Evolutionary conservation across 2,329 filamentous ascomycete genomes (phyloP).

Genomic region (Ophiostoma australiae): DNA sequence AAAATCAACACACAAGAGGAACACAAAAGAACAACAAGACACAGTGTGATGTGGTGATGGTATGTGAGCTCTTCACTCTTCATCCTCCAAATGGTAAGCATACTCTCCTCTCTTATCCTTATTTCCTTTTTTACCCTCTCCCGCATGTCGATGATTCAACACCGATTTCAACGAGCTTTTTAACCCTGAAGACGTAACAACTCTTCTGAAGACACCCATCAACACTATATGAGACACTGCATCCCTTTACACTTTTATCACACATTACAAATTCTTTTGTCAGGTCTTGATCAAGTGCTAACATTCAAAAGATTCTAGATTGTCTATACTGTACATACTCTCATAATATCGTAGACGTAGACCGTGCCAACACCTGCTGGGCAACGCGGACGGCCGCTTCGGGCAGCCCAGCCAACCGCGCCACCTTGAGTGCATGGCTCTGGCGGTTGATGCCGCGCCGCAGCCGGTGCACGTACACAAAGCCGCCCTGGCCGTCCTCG

Average conservation of each 20-base stretch:
- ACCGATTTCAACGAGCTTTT: constrained; percentile 56
- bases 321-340: neutral
- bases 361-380: constrained; percentile 46
- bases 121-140: constrained; percentile 5
- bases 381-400: constrained; percentile 66
- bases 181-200: constrained; percentile 54
- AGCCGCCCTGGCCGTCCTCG: constrained; percentile 65
- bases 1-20: constrained; percentile 21
- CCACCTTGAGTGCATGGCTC: constrained; percentile 94
- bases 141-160: constrained; percentile 51
- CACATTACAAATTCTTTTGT: neutral
- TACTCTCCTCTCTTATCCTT: constrained; percentile 30
- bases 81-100: constrained; percentile 41
- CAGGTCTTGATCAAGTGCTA: constrained; percentile 8
- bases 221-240: constrained; percentile 53
- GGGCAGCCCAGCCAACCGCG: constrained; percentile 75
- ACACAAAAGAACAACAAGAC: neutral
- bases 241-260: constrained; percentile 20
- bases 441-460: constrained; percentile 75
- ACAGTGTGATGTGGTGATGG: neutral
- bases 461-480: constrained; percentile 81
- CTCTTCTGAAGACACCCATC: constrained; percentile 56
- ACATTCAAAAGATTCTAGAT: constrained; percentile 13
- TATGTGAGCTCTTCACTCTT: neutral
- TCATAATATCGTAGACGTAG: neutral